These are phyloP conservation scores for Tricholomella constricta DNA, from an alignment of 768 basidiomycete species.

Conservation along the genomic window DNA sequence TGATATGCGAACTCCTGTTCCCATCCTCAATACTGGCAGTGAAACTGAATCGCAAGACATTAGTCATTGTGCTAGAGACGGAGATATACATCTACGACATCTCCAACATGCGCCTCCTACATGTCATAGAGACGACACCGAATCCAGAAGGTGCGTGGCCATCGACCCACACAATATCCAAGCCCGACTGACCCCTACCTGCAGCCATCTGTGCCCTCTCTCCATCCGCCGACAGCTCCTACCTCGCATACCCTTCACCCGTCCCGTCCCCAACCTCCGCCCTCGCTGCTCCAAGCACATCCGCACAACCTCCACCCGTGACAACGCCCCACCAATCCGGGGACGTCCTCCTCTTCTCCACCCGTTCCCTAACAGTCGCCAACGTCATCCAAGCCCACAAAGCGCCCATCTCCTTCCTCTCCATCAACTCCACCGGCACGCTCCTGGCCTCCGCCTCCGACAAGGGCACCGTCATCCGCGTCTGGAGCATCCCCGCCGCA, in stretches of 20 bases:
- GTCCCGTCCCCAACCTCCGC: slow-evolving; percentile 80
- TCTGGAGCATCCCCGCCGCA: slow-evolving; percentile 88
- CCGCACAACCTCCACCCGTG: slow-evolving; percentile 39
- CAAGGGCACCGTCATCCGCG: slow-evolving; percentile 96
- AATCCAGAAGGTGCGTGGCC: slow-evolving; percentile 83
- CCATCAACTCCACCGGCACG: slow-evolving; percentile 85
- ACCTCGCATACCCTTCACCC: slow-evolving; percentile 95
- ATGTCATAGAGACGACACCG: slow-evolving; percentile 95
- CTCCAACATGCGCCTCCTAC: slow-evolving; percentile 94
- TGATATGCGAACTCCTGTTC: slow-evolving; percentile 98
- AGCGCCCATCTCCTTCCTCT: slow-evolving; percentile 83
- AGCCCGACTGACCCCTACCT: slow-evolving; percentile 3
- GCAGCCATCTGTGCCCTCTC: slow-evolving; percentile 93
- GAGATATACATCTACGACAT: slow-evolving; percentile 99
- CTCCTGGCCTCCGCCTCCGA: slow-evolving; percentile 92
- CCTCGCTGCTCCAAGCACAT: slow-evolving; percentile 39
- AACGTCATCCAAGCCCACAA: slow-evolving; percentile 99
- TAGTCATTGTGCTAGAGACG: slow-evolving; percentile 94
- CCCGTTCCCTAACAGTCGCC: slow-evolving; percentile 85
- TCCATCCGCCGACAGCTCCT: slow-evolving; percentile 89
- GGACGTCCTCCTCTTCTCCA: slow-evolving; percentile 94
- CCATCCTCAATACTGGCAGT: slow-evolving; percentile 97
- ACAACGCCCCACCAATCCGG: slow-evolving; percentile 52
- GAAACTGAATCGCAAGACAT: slow-evolving; percentile 94
- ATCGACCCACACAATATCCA: background rate